phyloP scores from a whole-genome alignment of 192 early-diverging fungal species.

The Umbelopsis ramanniana region DNA sequence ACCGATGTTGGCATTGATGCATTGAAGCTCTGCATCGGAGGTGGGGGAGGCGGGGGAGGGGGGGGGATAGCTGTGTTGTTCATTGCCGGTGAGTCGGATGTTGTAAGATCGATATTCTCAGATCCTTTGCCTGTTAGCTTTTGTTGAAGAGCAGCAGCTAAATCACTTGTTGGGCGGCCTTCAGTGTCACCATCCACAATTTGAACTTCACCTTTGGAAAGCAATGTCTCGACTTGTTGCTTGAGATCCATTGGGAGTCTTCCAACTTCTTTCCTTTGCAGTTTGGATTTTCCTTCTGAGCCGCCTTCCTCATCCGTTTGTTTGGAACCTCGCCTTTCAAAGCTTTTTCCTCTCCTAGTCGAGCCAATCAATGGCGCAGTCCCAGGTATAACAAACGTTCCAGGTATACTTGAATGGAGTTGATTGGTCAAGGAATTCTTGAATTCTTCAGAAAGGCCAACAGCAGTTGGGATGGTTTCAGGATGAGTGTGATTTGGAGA shows the following conservation, averaged over 20 bases:
- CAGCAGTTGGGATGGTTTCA: slow-evolving; percentile 30
- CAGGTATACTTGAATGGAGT: slow-evolving; percentile 29
- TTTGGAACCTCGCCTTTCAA: neutral
- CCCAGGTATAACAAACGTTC: slow-evolving; percentile 39
- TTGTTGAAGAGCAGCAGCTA: slow-evolving; percentile 39
- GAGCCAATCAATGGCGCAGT: slow-evolving; percentile 38
- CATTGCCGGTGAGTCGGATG: neutral
- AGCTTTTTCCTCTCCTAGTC: slow-evolving; percentile 24
- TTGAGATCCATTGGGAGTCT: slow-evolving; percentile 28
- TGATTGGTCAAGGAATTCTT: slow-evolving; percentile 26
- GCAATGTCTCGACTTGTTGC: slow-evolving; percentile 29
- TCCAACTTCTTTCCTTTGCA: slow-evolving; percentile 21
- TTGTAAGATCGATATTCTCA: neutral
- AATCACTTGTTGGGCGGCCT: slow-evolving; percentile 34
- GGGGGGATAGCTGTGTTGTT: slow-evolving; percentile 23
- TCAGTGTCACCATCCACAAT: slow-evolving; percentile 20
- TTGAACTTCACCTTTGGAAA: slow-evolving; percentile 19
- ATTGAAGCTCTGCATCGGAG: neutral
- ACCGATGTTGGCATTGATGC: neutral
- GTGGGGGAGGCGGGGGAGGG: slow-evolving; percentile 35
- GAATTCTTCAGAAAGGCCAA: slow-evolving; percentile 39
- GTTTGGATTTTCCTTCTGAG: neutral
- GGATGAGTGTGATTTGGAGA: neutral
- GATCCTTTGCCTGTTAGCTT: slow-evolving; percentile 15
- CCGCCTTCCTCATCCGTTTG: slow-evolving; percentile 1